A percentile compares a stretch with the other conserved stretches of the same genome.
phyloP scores from a whole-genome alignment of 1,284 basidiomycete species.

The Meira nashicola region DNA sequence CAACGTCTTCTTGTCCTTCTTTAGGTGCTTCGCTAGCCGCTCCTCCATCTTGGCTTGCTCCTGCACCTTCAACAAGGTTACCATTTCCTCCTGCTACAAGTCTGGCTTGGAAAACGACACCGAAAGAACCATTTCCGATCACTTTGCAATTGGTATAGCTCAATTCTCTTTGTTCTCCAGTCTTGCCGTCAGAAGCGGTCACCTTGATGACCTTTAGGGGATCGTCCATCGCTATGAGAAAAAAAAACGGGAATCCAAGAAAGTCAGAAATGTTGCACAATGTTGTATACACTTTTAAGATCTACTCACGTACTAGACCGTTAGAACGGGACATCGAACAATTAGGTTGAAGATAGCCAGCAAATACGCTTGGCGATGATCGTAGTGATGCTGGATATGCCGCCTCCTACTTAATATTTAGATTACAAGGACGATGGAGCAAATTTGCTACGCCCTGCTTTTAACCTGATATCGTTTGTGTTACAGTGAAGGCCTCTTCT shows the following conservation, averaged over 20 bases:
- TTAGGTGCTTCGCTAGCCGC: constrained; percentile 20
- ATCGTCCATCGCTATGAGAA: constrained; percentile 63
- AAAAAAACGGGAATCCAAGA: not conserved
- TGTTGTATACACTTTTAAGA: not conserved
- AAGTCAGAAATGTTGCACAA: not conserved
- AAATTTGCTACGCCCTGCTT: too few relatives aligned
- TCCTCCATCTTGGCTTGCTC: constrained; percentile 17
- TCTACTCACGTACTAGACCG: constrained; percentile 5
- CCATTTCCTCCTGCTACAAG: constrained; percentile 55
- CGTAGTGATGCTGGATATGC: too few relatives aligned
- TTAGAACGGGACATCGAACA: not conserved
- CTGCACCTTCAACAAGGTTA: constrained; percentile 20
- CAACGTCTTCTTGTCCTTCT: constrained; percentile 69
- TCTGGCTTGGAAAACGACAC: constrained; percentile 82
- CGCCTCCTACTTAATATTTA: too few relatives aligned
- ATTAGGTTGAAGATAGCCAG: not conserved
- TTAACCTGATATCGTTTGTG: too few relatives aligned
- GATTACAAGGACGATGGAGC: too few relatives aligned
- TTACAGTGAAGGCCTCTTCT: too few relatives aligned
- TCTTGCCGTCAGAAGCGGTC: constrained; percentile 87
- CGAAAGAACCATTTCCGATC: constrained; percentile 96
- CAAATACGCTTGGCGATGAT: too few relatives aligned
- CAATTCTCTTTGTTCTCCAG: constrained; percentile 79
- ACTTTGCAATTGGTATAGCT: constrained; percentile 97
- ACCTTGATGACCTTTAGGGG: constrained; percentile 92